Percentiles rank a stretch among this genome's conserved stretches.
phyloP scores from a whole-genome alignment of 805 yeast genomes.

The Saturnispora diversa region DNA sequence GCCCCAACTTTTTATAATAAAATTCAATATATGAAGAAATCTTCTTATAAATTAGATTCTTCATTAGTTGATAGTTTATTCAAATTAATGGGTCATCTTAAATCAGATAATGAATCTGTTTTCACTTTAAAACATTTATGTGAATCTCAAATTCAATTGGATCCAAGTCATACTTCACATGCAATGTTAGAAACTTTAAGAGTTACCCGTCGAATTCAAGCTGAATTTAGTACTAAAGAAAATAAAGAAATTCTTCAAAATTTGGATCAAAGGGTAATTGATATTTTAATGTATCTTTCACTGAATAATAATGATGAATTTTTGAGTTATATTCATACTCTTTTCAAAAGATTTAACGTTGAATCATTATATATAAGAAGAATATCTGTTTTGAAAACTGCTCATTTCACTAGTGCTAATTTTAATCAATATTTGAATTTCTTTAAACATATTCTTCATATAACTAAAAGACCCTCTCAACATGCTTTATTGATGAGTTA shows the following conservation, averaged over 20 bases:
- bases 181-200: slow-evolving; percentile 7
- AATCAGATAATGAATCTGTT: slow-evolving; percentile 19
- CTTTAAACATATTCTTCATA: slow-evolving; percentile 30
- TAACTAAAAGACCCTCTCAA: slow-evolving; percentile 38
- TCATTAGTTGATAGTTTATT: slow-evolving; percentile 14
- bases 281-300: slow-evolving; percentile 39
- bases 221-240: slow-evolving; percentile 3
- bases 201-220: slow-evolving; percentile 2
- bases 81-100: slow-evolving; percentile 14
- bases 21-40: slow-evolving; percentile 2
- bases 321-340: slow-evolving; percentile 29
- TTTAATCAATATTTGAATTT: slow-evolving; percentile 34
- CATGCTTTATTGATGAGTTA: slow-evolving; percentile 38
- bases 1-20: slow-evolving; percentile 12
- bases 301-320: slow-evolving; percentile 43
- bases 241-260: slow-evolving; percentile 21
- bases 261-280: slow-evolving; percentile 34
- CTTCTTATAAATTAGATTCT: slow-evolving; percentile 13
- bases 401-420: slow-evolving; percentile 33
- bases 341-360: slow-evolving; percentile 24
- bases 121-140: not conserved
- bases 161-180: slow-evolving; percentile 2
- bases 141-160: slow-evolving; percentile 5
- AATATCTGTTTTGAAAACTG: slow-evolving; percentile 39
- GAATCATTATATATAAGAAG: slow-evolving; percentile 35